A percentile compares a stretch with the other conserved stretches of the same genome.
Conservation (phyloP, 208 protist species). For the Crithidia mellificae region DNA sequence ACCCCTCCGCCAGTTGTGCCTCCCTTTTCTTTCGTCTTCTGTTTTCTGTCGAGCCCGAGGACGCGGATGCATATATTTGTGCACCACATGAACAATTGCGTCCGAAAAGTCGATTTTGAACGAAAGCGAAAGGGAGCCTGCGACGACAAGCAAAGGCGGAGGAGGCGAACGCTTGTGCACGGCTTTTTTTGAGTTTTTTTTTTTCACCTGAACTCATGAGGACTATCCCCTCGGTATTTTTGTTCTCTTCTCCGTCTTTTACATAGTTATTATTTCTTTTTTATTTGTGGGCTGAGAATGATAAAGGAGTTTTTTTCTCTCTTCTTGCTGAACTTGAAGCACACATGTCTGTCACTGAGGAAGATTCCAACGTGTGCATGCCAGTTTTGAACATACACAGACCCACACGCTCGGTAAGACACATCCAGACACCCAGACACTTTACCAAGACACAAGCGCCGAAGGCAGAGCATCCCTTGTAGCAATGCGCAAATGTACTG, state of each 20-base stretch:
- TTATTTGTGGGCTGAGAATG: background rate
- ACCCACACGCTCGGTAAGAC: background rate
- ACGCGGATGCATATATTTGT: too few species aligned
- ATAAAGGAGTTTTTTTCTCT: background rate
- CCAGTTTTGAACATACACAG: background rate
- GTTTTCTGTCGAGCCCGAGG: too few species aligned
- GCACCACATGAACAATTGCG: background rate
- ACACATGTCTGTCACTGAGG: background rate
- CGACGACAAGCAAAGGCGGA: background rate
- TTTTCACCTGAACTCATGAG: too few species aligned
- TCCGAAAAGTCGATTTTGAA: background rate
- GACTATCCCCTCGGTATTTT: too few species aligned
- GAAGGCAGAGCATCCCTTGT: too few species aligned
- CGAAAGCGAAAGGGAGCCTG: background rate
- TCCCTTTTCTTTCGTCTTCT: background rate
- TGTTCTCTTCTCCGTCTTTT: background rate
- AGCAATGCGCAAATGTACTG: too few species aligned
- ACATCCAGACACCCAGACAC: background rate
- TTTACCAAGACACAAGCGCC: background rate
- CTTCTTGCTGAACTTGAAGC: background rate
- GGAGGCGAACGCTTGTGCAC: background rate
- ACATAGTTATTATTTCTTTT: conserved; percentile 18
- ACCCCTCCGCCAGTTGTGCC: background rate
- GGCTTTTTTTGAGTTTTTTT: background rate
- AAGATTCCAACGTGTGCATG: background rate